Evolutionary conservation across 768 basidiomycete species (phyloP).

Genomic region (Boletus fagicola): DNA sequence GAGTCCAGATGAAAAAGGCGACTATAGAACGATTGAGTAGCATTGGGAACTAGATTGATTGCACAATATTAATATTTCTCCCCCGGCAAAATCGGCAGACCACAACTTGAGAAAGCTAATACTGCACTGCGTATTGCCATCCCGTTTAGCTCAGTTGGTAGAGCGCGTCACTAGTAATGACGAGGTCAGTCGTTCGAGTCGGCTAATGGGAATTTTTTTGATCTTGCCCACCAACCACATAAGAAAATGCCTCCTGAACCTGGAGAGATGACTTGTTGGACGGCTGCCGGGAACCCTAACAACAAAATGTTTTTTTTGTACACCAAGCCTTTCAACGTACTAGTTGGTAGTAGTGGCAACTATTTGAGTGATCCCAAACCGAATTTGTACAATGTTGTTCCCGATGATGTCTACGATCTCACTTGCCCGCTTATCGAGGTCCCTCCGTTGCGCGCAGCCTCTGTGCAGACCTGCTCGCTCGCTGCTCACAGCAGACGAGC

Average conservation of each 20-base stretch:
- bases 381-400: neutral
- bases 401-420: conserved; percentile 15
- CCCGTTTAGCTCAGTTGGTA: conserved; percentile 47
- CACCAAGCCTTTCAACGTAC: neutral
- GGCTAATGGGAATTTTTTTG: conserved; percentile 44
- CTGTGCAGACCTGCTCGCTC: neutral
- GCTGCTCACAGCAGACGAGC: neutral
- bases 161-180: conserved; percentile 73
- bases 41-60: conserved; percentile 18
- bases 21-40: conserved; percentile 23
- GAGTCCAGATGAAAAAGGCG: conserved; percentile 30
- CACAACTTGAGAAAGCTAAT: neutral
- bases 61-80: neutral
- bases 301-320: neutral
- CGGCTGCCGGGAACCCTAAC: neutral
- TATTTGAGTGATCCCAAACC: conserved; percentile 9
- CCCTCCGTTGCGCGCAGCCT: conserved; percentile 4
- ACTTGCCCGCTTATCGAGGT: conserved; percentile 7
- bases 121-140: neutral
- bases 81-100: neutral
- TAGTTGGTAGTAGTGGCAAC: neutral
- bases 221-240: neutral
- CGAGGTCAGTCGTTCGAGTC: conserved; percentile 68
- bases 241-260: neutral
- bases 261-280: neutral